Evolutionary conservation across 1,284 basidiomycete species (phyloP).

Genomic region (Fomitopsis palustris): DNA sequence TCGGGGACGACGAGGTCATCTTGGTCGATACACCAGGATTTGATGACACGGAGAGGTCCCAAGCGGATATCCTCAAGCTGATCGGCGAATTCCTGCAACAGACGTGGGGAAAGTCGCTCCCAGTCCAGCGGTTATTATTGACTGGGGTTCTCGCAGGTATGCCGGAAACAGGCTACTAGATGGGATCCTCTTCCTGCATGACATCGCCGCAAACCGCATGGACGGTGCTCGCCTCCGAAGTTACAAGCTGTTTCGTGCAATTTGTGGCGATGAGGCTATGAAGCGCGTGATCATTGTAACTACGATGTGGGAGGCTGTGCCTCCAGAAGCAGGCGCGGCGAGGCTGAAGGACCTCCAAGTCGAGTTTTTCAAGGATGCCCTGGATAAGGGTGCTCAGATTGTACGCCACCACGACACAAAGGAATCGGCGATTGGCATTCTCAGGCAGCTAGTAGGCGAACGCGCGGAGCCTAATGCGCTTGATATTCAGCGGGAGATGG

Average conservation of each 20-base stretch:
- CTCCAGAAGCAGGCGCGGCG: background rate
- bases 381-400: constrained; percentile 17
- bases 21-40: constrained; percentile 38
- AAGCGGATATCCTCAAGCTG: constrained; percentile 33
- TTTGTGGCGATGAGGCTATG: constrained; percentile 47
- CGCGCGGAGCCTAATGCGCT: constrained; percentile 5
- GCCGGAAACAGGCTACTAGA: constrained; percentile 36
- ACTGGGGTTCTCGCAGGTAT: constrained; percentile 25
- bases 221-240: constrained; percentile 46
- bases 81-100: constrained; percentile 1
- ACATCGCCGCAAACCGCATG: constrained; percentile 49
- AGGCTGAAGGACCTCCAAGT: constrained; percentile 14
- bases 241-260: constrained; percentile 45
- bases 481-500: constrained; percentile 14
- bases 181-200: constrained; percentile 53
- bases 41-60: constrained; percentile 35
- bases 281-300: constrained; percentile 23
- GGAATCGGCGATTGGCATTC: constrained; percentile 8
- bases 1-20: background rate
- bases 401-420: constrained; percentile 15
- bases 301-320: constrained; percentile 23
- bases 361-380: constrained; percentile 19
- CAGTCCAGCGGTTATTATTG: too few species aligned
- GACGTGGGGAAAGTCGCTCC: background rate
- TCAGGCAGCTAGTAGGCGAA: constrained; percentile 7